Evolutionary conservation across 129 eudicot species (phyloP).

Genomic region (Flaveria sonorensis): DNA sequence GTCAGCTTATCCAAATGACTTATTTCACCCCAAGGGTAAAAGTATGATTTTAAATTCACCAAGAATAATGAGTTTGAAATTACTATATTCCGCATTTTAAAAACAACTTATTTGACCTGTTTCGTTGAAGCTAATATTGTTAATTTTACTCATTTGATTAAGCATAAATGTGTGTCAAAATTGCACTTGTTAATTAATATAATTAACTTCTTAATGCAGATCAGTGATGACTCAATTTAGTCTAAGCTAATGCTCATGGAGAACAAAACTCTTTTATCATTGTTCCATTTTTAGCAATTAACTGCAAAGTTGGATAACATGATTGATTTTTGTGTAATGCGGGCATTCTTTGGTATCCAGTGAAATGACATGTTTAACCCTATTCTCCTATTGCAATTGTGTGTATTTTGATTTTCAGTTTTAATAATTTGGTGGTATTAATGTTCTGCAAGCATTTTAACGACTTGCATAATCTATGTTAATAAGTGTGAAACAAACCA

Average conservation of each 20-base stretch:
- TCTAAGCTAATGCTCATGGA: constrained; percentile 29
- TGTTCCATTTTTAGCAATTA: constrained; percentile 9
- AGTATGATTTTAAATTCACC: too few species aligned
- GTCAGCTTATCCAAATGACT: background rate
- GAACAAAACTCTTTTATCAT: constrained; percentile 3
- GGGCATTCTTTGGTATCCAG: constrained; percentile 28
- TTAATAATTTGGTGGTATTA: too few species aligned
- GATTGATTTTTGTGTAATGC: constrained; percentile 22
- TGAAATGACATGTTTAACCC: constrained; percentile 22
- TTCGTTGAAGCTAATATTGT: background rate
- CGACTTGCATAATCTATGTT: too few species aligned
- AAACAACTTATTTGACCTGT: background rate
- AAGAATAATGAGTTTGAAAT: background rate
- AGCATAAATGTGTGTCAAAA: too few species aligned
- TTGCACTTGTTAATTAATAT: background rate
- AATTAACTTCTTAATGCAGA: constrained; percentile 27
- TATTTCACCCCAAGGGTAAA: background rate
- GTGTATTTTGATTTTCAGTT: too few species aligned
- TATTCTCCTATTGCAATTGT: constrained; percentile 6
- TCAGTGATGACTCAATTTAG: constrained; percentile 15
- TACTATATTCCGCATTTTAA: background rate
- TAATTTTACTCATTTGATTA: background rate
- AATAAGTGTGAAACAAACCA: too few species aligned
- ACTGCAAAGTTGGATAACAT: constrained; percentile 12
- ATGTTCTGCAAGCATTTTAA: too few species aligned